Evolutionary conservation across 495 filamentous ascomycete genomes (phyloP).

Genomic region (Melanomma pulvis-pyrius): DNA sequence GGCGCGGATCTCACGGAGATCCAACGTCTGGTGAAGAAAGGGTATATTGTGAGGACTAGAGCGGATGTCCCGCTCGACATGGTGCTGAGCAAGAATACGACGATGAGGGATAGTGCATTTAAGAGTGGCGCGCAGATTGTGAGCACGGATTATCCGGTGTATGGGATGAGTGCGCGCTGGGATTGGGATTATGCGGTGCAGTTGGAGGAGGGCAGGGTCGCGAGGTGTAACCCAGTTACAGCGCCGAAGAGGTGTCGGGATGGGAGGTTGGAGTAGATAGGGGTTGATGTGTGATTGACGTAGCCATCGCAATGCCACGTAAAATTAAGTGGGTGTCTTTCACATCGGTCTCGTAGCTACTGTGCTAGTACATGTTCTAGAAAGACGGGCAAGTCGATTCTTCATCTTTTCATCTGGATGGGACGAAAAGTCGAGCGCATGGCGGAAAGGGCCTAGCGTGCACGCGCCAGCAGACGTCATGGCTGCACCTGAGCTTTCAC

Average conservation of each 20-base stretch:
- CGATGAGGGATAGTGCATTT: conserved; percentile 19
- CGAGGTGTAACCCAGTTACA: conserved; percentile 24
- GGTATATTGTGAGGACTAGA: conserved; percentile 44
- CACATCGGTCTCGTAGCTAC: too few species aligned
- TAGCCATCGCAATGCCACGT: too few species aligned
- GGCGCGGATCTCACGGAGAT: conserved; percentile 36
- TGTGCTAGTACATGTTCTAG: too few species aligned
- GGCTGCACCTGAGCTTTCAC: too few species aligned
- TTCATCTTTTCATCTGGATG: too few species aligned
- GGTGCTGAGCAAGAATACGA: conserved; percentile 26
- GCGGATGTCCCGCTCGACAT: conserved; percentile 39
- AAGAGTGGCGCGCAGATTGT: conserved; percentile 28
- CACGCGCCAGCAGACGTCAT: too few species aligned
- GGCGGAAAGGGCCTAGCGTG: too few species aligned
- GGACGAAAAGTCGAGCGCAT: too few species aligned
- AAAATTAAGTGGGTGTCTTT: too few species aligned
- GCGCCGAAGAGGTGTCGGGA: conserved; percentile 3
- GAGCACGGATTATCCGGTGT: conserved; percentile 24
- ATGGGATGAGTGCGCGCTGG: conserved; percentile 17
- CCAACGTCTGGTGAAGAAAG: conserved; percentile 39
- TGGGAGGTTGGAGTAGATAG: conserved; percentile 9
- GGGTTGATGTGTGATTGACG: too few species aligned
- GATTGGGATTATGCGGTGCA: conserved; percentile 24
- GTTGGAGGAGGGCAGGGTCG: conserved; percentile 14
- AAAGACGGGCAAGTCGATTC: too few species aligned